Percentiles rank a stretch among this genome's conserved stretches.
phyloP scores from a whole-genome alignment of 768 basidiomycete genomes.

The Rickenella mellea region DNA sequence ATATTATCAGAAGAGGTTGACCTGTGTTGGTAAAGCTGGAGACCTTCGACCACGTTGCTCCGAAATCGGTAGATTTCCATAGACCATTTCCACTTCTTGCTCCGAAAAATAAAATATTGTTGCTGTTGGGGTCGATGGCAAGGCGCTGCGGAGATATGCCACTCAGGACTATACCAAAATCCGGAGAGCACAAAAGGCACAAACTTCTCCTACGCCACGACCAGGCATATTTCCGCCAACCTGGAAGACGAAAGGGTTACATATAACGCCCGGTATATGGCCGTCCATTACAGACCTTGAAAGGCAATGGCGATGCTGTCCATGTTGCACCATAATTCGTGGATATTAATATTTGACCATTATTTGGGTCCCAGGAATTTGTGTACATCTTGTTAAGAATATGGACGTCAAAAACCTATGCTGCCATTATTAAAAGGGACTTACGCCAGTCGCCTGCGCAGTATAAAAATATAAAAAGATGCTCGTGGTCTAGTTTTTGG shows the following conservation, averaged over 20 bases:
- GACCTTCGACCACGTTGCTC: conserved; percentile 51
- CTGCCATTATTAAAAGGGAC: too few species aligned
- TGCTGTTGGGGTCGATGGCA: conserved; percentile 52
- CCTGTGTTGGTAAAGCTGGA: conserved; percentile 49
- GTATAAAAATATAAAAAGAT: neutral
- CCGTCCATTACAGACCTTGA: conserved; percentile 27
- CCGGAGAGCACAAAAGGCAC: neutral
- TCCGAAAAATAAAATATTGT: conserved; percentile 54
- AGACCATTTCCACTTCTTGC: conserved; percentile 56
- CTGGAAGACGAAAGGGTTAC: neutral
- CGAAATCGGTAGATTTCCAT: conserved; percentile 57
- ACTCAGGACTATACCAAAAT: conserved; percentile 13
- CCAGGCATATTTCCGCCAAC: conserved; percentile 65
- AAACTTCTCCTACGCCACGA: conserved; percentile 37
- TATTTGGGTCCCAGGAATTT: conserved; percentile 53
- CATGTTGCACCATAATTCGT: conserved; percentile 49
- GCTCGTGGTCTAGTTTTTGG: neutral
- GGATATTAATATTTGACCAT: conserved; percentile 54
- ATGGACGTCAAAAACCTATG: too few species aligned
- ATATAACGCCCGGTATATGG: neutral
- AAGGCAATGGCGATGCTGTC: conserved; percentile 40
- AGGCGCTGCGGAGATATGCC: conserved; percentile 31
- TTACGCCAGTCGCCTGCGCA: conserved; percentile 39
- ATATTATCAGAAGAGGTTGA: conserved; percentile 14
- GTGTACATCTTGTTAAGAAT: too few species aligned